These are phyloP conservation scores for Tetraselmis chui DNA, from an alignment of 139 green algal genomes.

Conservation along the genomic window DNA sequence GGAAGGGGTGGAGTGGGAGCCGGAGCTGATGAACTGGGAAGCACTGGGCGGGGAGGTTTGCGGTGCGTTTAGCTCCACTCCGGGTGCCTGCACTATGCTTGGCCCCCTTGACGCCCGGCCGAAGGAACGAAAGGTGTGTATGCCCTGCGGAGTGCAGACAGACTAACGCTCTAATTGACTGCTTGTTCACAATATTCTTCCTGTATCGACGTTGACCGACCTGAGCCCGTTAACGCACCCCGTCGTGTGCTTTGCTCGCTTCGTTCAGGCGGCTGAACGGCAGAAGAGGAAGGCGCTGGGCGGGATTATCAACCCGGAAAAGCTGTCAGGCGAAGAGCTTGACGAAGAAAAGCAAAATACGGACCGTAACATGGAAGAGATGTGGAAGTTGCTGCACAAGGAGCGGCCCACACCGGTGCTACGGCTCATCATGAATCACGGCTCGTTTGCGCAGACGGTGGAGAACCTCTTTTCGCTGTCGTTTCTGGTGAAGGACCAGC, in stretches of 20 bases:
- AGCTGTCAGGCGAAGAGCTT: conserved; percentile 23
- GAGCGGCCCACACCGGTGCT: conserved; percentile 15
- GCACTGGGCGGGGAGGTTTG: conserved; percentile 21
- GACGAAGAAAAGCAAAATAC: conserved; percentile 52
- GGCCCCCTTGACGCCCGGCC: conserved; percentile 38
- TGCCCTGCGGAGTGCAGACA: no score
- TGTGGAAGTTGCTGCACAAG: conserved; percentile 45
- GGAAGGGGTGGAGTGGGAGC: neutral
- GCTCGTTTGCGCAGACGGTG: conserved; percentile 71
- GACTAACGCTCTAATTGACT: no score
- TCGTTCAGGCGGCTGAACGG: conserved; percentile 21
- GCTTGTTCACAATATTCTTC: no score
- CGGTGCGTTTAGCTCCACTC: conserved; percentile 24
- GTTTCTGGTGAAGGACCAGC: conserved; percentile 66
- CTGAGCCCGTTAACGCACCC: no score
- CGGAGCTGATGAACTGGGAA: conserved; percentile 5
- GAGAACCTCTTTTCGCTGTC: conserved; percentile 82
- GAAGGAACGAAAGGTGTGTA: conserved; percentile 21
- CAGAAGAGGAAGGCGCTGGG: conserved; percentile 10
- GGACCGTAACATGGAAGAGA: conserved; percentile 68
- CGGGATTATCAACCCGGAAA: conserved; percentile 35
- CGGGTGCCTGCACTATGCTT: conserved; percentile 38
- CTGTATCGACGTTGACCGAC: no score
- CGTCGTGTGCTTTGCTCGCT: no score
- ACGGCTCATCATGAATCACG: conserved; percentile 64